These are phyloP conservation scores for Skeletonema menzelii DNA, from an alignment of 108 stramenopile genomes.

Conservation along the genomic window DNA sequence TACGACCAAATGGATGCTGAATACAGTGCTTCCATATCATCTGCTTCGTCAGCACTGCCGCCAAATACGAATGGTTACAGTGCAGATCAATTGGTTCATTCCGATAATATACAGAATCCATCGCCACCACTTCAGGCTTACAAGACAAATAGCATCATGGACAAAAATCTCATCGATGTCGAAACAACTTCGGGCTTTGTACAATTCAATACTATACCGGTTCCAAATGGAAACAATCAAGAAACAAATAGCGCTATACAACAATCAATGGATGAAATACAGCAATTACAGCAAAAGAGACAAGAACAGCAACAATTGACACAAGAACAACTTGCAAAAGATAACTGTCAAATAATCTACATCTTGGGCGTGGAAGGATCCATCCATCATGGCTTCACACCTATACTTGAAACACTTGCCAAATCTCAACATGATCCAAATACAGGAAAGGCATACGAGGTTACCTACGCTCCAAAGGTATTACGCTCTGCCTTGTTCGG, in stretches of 20 bases:
- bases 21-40: neutral
- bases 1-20: neutral
- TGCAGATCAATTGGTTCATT: neutral
- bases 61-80: neutral
- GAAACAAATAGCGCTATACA: neutral
- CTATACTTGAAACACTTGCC: conserved; percentile 16
- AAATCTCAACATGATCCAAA: neutral
- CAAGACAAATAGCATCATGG: neutral
- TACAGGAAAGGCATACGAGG: neutral
- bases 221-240: neutral
- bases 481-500: conserved; percentile 15
- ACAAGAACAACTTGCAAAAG: neutral
- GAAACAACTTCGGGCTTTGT: neutral
- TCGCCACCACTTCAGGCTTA: neutral
- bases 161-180: neutral
- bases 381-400: conserved; percentile 31
- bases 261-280: conserved; percentile 1
- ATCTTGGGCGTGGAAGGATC: conserved; percentile 32
- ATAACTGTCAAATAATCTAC: conserved; percentile 27
- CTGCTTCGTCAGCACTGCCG: neutral
- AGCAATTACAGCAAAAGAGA: neutral
- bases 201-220: neutral
- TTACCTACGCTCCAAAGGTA: conserved; percentile 2
- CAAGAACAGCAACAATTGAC: neutral
- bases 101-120: neutral